These are phyloP conservation scores for Sarcodon sp. DNA, from an alignment of 768 basidiomycete species.

Conservation along the genomic window DNA sequence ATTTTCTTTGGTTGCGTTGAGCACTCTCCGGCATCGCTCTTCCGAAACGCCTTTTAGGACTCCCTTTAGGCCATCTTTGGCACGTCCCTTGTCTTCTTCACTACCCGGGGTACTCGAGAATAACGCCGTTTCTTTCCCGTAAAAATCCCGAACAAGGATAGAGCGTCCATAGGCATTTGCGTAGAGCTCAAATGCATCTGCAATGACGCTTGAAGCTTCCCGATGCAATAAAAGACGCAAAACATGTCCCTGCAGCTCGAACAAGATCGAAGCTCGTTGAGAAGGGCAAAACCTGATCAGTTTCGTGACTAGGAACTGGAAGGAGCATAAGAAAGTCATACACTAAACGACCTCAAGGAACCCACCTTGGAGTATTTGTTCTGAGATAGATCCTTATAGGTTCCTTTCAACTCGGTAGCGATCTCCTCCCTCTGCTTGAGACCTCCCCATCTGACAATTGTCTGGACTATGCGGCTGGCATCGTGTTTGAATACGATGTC, in stretches of 20 bases:
- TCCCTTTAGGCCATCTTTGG: conserved; percentile 55
- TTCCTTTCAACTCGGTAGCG: conserved; percentile 72
- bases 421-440: conserved; percentile 67
- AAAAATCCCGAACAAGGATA: conserved; percentile 75
- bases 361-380: conserved; percentile 84
- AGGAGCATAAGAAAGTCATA: conserved; percentile 1
- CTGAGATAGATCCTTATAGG: conserved; percentile 65
- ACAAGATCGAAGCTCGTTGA: conserved; percentile 63
- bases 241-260: conserved; percentile 67
- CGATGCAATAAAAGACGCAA: conserved; percentile 72
- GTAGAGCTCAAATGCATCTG: conserved; percentile 83
- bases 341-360: not conserved
- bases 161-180: conserved; percentile 77
- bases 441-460: conserved; percentile 70
- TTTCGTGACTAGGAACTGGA: conserved; percentile 70
- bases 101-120: conserved; percentile 44
- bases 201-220: conserved; percentile 72
- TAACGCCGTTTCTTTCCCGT: conserved; percentile 75
- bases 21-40: conserved; percentile 53
- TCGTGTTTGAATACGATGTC: conserved; percentile 89
- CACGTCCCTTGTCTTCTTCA: conserved; percentile 47
- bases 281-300: conserved; percentile 64
- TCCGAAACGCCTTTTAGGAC: conserved; percentile 51
- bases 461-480: conserved; percentile 77
- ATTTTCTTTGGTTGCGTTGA: conserved; percentile 61